Evolutionary conservation across 441 rosid species (phyloP), one percentile per base, ranked within the genome.

Genomic region (Pelargonium myrrhifolium): DNA sequence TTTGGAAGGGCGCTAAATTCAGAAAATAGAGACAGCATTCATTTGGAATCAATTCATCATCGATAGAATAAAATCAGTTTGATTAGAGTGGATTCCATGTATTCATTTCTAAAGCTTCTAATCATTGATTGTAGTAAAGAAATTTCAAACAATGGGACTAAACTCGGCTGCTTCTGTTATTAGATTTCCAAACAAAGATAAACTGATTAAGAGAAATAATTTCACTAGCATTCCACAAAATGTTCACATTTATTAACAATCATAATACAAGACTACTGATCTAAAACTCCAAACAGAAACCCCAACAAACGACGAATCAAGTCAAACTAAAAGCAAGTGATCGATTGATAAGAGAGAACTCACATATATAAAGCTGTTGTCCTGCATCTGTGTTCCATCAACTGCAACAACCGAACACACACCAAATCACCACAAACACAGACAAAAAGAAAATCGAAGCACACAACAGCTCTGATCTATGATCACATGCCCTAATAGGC

Each of bases 291-390:
- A 47, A 12, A 47, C n/a, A 11, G 15, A 11, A 11, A 11, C 4
- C 14, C 53, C 20, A 49, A 4, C 7, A 15, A 51, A 21, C 21
- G 6, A 22, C 47, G 63, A 76, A 35, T 22, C 24, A 59, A 68
- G 17, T 9, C 62, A 71, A 39, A 70, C 8, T 35, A 56, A 71
- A 65, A 15, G 11, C 10, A 64, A 60, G 12, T 22, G 21, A 72
- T 70, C 56, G 22, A 67, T 35, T 53, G 3, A 35, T 20, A 42
- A 0, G 62, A 64, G 72, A 20, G 51, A 73, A 84, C 96, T 89
- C 76, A 91, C 97, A 67, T 94, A 94, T 53, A 93, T 93, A 82
- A 81, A 93, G 86, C 93, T 74, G 79, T 84, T 84, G 77, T 86
- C 96, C 56, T 84, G 91, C 37, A 89, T 66, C 61, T 89, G 97